A percentile compares a stretch with the other conserved stretches of the same genome.
Evolutionary conservation across 768 basidiomycete genomes (phyloP).

Genomic region (Leccinum arenicola): DNA sequence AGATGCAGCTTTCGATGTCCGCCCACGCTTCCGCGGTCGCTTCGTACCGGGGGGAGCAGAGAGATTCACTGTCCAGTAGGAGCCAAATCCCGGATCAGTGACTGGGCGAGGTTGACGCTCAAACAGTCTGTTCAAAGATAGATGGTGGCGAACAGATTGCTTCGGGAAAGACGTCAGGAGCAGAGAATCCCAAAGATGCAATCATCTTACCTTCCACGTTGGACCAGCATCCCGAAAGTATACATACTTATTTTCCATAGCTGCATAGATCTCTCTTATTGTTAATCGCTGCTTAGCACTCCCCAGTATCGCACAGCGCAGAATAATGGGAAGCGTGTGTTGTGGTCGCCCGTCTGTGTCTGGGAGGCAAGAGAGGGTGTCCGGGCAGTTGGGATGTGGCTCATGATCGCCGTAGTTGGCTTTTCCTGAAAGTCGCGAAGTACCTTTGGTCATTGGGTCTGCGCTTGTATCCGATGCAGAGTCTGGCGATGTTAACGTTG

Average conservation of each 20-base stretch:
- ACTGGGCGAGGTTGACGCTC: conserved; percentile 80
- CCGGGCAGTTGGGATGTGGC: conserved; percentile 74
- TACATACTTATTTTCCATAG: conserved; percentile 82
- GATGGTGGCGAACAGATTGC: conserved; percentile 88
- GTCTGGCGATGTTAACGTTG: conserved; percentile 33
- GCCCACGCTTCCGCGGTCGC: conserved; percentile 77
- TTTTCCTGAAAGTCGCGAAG: conserved; percentile 21
- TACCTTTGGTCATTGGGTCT: conserved; percentile 24
- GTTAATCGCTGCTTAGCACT: conserved; percentile 73
- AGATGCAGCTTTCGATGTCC: conserved; percentile 47
- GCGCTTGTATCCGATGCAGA: conserved; percentile 34
- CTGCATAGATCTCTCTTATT: conserved; percentile 81
- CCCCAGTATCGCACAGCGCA: conserved; percentile 81
- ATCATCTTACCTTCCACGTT: conserved; percentile 71
- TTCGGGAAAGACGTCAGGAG: conserved; percentile 29
- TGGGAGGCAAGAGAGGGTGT: conserved; percentile 72
- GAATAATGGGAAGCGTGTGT: conserved; percentile 81
- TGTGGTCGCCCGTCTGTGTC: conserved; percentile 78
- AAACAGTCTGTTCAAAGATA: conserved; percentile 79
- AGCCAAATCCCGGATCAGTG: conserved; percentile 83
- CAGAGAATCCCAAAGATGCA: not conserved
- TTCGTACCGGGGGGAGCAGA: conserved; percentile 84
- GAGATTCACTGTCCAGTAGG: conserved; percentile 89
- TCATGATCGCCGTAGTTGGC: conserved; percentile 44
- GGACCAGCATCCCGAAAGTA: conserved; percentile 79